These are phyloP conservation scores for Emericellopsis cladophorae DNA, from an alignment of 2,329 filamentous ascomycete genomes.

Conservation along the genomic window DNA sequence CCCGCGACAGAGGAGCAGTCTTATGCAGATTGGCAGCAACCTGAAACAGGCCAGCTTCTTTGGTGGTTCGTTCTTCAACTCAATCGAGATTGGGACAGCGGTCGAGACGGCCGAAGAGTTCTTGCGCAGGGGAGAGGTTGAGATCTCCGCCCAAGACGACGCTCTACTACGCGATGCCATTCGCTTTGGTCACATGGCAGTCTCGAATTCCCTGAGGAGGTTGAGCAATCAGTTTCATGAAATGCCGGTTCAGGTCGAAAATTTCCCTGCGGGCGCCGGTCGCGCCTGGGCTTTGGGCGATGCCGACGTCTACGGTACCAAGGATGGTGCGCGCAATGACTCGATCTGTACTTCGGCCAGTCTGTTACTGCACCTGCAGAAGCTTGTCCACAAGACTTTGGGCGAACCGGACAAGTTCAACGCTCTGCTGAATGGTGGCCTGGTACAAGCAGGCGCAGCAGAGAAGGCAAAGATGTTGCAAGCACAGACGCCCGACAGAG, in stretches of 20 bases:
- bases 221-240: constrained; percentile 62
- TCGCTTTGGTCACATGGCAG: constrained; percentile 45
- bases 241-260: constrained; percentile 58
- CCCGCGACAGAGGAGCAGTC: constrained; percentile 51
- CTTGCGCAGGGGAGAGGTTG: constrained; percentile 45
- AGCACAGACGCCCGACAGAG: constrained; percentile 4
- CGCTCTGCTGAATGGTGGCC: constrained; percentile 31
- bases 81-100: constrained; percentile 47
- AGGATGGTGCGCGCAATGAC: constrained; percentile 1
- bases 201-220: constrained; percentile 49
- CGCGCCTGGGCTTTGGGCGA: constrained; percentile 56
- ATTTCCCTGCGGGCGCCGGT: constrained; percentile 51
- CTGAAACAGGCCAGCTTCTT: constrained; percentile 78
- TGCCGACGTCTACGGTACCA: constrained; percentile 27
- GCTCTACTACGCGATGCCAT: constrained; percentile 51
- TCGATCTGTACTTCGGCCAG: constrained; percentile 32
- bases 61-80: constrained; percentile 62
- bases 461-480: constrained; percentile 20
- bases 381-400: constrained; percentile 31
- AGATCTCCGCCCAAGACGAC: constrained; percentile 48
- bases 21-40: constrained; percentile 62
- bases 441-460: constrained; percentile 24
- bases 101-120: constrained; percentile 58
- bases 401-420: constrained; percentile 30
- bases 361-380: constrained; percentile 39